phyloP scores from a whole-genome alignment of 2,329 filamentous ascomycete genomes.

The Orbilia quercus region DNA sequence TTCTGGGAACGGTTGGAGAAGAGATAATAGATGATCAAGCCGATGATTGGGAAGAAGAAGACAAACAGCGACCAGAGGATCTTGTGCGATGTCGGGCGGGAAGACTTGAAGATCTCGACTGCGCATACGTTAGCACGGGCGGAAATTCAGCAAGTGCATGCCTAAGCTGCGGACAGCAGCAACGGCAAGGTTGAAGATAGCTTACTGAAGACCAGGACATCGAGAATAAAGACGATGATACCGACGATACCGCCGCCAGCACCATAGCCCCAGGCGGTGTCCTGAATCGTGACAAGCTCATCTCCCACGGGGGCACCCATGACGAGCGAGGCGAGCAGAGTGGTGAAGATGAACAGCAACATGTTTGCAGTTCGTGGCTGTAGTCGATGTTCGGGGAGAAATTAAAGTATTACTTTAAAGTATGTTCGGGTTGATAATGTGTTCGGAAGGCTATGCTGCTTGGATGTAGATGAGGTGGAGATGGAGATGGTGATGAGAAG shows the following conservation, averaged over 20 bases:
- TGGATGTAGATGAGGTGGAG: background rate
- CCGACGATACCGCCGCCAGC: constrained; percentile 72
- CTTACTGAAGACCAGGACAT: constrained; percentile 73
- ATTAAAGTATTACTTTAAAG: background rate
- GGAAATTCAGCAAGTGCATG: background rate
- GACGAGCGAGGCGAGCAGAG: constrained; percentile 67
- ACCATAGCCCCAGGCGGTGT: constrained; percentile 70
- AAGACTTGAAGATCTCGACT: constrained; percentile 75
- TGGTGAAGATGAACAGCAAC: constrained; percentile 67
- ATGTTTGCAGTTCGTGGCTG: constrained; percentile 54
- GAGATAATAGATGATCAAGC: constrained; percentile 73
- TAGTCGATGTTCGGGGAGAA: background rate
- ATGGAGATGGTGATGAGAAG: constrained; percentile 2
- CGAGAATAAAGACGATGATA: constrained; percentile 72
- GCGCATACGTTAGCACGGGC: constrained; percentile 23
- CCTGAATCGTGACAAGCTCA: constrained; percentile 62
- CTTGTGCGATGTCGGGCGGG: constrained; percentile 70
- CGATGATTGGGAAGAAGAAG: constrained; percentile 73
- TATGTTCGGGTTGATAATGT: background rate
- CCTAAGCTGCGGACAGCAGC: background rate
- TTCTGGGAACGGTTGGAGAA: constrained; percentile 68
- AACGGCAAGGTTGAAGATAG: constrained; percentile 39
- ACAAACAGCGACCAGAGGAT: constrained; percentile 73
- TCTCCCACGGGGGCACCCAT: constrained; percentile 66
- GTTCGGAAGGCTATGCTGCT: constrained; percentile 7